A percentile compares a stretch with the other conserved stretches of the same genome.
Conservation (phyloP, 2,329 filamentous ascomycete species). For the Fusarium sp. region DNA sequence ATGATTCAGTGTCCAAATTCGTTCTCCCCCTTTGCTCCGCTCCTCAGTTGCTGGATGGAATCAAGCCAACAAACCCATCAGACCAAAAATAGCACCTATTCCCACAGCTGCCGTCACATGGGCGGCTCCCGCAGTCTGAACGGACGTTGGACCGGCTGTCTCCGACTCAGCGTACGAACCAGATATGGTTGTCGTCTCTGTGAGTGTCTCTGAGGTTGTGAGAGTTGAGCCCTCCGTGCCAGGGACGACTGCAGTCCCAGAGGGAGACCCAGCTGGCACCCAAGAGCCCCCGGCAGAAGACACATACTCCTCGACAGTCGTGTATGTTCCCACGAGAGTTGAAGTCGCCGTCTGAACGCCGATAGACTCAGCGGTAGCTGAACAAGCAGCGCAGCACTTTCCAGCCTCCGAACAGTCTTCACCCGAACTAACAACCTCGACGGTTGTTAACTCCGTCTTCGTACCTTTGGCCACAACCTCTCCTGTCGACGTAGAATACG, state of each 20-base stretch:
- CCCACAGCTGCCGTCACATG: conserved; percentile 38
- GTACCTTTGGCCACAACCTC: conserved; percentile 34
- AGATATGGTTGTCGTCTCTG: conserved; percentile 1
- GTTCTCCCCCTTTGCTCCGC: neutral
- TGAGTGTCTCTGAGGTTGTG: conserved; percentile 1
- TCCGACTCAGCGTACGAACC: conserved; percentile 13
- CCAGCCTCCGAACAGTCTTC: conserved; percentile 27
- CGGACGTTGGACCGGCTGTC: conserved; percentile 24
- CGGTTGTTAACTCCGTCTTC: conserved; percentile 36
- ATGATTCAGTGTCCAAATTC: conserved; percentile 18
- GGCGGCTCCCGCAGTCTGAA: conserved; percentile 40
- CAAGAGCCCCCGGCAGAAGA: conserved; percentile 29
- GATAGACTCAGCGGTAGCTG: neutral
- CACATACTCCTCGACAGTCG: conserved; percentile 22
- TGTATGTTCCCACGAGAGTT: conserved; percentile 9
- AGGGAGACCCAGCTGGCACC: conserved; percentile 13
- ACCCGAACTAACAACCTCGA: conserved; percentile 35
- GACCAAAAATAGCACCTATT: conserved; percentile 40
- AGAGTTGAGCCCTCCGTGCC: conserved; percentile 8
- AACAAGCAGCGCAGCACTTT: conserved; percentile 38
- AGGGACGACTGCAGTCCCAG: neutral
- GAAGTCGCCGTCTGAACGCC: conserved; percentile 2
- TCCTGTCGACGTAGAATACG: conserved; percentile 45
- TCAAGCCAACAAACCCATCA: conserved; percentile 42
- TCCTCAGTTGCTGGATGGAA: neutral